Conservation (phyloP, 2,329 filamentous ascomycete species). For the Fusarium globosum region DNA sequence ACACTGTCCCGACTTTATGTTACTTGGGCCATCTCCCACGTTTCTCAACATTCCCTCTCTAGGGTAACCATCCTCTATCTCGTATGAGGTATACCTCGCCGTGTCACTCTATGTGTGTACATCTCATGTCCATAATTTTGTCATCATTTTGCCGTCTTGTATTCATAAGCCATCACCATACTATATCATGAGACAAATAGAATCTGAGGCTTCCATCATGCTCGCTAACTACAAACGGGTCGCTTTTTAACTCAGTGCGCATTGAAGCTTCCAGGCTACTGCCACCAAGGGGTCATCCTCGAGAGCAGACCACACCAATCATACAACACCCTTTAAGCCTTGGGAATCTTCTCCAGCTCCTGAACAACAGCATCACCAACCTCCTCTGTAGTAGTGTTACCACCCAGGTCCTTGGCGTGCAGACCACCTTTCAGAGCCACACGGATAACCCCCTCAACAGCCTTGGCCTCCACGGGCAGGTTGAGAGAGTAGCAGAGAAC, state of each 20-base stretch:
- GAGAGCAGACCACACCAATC: neutral
- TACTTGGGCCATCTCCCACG: neutral
- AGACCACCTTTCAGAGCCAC: slow-evolving; percentile 82
- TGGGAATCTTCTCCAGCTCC: slow-evolving; percentile 77
- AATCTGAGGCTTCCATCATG: neutral
- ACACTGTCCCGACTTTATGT: neutral
- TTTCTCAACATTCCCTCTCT: neutral
- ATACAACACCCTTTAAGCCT: slow-evolving; percentile 46
- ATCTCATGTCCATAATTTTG: neutral
- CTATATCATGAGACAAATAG: neutral
- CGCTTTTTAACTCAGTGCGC: neutral
- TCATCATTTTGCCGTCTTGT: neutral
- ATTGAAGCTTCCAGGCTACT: neutral
- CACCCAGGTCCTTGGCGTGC: slow-evolving; percentile 87
- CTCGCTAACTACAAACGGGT: neutral
- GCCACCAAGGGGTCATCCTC: neutral
- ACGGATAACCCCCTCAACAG: slow-evolving; percentile 84
- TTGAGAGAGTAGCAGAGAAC: slow-evolving; percentile 94
- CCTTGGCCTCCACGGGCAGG: slow-evolving; percentile 78
- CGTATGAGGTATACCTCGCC: neutral
- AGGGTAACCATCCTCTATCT: neutral
- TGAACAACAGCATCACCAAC: slow-evolving; percentile 80
- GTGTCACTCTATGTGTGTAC: neutral
- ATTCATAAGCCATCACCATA: neutral
- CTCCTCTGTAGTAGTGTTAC: slow-evolving; percentile 75